These are phyloP conservation scores for Plectosphaerella plurivora DNA, from an alignment of 2,329 filamentous ascomycete genomes.

Conservation along the genomic window DNA sequence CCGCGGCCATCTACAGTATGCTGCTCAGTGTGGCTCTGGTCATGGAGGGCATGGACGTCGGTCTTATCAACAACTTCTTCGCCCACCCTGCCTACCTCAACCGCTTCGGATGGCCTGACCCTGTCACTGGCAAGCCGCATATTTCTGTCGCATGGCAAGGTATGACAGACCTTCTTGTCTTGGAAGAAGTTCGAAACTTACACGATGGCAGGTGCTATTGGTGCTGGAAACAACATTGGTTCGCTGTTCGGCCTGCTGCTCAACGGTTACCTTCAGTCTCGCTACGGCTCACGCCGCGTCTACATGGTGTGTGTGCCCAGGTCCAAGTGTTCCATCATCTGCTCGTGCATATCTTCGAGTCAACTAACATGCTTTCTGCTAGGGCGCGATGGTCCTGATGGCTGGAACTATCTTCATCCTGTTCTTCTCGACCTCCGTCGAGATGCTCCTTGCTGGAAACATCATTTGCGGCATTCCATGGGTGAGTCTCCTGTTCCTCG, in stretches of 20 bases:
- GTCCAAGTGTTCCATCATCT: too few species aligned
- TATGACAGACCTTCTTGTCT: too few species aligned
- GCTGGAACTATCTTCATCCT: slow-evolving; percentile 40
- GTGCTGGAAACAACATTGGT: slow-evolving; percentile 33
- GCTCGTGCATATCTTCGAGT: slow-evolving; percentile 12
- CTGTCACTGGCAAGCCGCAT: slow-evolving; percentile 27
- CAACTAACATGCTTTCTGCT: neutral
- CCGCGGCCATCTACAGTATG: slow-evolving; percentile 20
- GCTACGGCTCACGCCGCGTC: slow-evolving; percentile 27
- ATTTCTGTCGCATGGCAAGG: slow-evolving; percentile 39
- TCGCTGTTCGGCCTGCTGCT: slow-evolving; percentile 36
- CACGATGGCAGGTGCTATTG: slow-evolving; percentile 22
- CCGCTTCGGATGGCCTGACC: slow-evolving; percentile 27
- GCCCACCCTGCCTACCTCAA: slow-evolving; percentile 22
- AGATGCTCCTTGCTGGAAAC: slow-evolving; percentile 30
- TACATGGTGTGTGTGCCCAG: slow-evolving; percentile 26
- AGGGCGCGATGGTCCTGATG: slow-evolving; percentile 20
- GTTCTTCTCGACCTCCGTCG: slow-evolving; percentile 40
- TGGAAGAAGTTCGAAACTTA: slow-evolving; percentile 21
- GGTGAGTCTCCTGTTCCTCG: neutral
- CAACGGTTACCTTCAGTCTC: slow-evolving; percentile 31
- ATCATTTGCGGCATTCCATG: slow-evolving; percentile 23
- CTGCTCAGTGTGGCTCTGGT: slow-evolving; percentile 23
- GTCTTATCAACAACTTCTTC: slow-evolving; percentile 33
- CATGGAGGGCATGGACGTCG: slow-evolving; percentile 30